Percentiles rank a stretch among this genome's conserved stretches.
These are phyloP conservation scores for Nicotiana otophora DNA, from an alignment of 257 asterid species.

Conservation along the genomic window DNA sequence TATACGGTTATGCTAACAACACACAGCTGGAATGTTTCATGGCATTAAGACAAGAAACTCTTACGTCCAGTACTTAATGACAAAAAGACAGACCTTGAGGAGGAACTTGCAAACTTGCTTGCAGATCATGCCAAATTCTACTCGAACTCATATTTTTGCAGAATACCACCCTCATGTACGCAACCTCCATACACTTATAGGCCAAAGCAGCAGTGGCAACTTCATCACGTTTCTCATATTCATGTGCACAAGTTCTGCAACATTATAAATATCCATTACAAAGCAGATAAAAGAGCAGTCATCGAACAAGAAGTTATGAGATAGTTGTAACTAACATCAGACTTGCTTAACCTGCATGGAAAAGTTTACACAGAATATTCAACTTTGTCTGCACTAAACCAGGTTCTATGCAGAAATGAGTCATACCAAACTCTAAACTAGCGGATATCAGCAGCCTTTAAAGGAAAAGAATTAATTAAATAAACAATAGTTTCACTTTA, in stretches of 20 bases:
- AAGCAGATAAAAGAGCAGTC: conserved; percentile 17
- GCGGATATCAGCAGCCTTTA: background rate
- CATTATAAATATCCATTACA: conserved; percentile 19
- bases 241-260: conserved; percentile 75
- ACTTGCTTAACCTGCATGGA: background rate
- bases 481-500: background rate
- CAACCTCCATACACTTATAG: conserved; percentile 88
- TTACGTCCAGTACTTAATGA: background rate
- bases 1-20: background rate
- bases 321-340: background rate
- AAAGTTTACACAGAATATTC: background rate
- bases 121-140: conserved; percentile 56
- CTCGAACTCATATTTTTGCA: conserved; percentile 52
- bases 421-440: background rate
- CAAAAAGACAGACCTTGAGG: conserved; percentile 49
- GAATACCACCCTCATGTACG: conserved; percentile 67
- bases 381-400: background rate
- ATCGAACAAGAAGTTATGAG: background rate
- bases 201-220: conserved; percentile 84
- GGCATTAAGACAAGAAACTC: background rate
- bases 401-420: background rate
- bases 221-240: conserved; percentile 62
- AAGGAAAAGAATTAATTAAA: background rate
- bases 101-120: conserved; percentile 54
- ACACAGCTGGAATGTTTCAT: background rate